Conservation (phyloP, 1,284 basidiomycete species). For the Ceratorhiza oryzae-sativae region DNA sequence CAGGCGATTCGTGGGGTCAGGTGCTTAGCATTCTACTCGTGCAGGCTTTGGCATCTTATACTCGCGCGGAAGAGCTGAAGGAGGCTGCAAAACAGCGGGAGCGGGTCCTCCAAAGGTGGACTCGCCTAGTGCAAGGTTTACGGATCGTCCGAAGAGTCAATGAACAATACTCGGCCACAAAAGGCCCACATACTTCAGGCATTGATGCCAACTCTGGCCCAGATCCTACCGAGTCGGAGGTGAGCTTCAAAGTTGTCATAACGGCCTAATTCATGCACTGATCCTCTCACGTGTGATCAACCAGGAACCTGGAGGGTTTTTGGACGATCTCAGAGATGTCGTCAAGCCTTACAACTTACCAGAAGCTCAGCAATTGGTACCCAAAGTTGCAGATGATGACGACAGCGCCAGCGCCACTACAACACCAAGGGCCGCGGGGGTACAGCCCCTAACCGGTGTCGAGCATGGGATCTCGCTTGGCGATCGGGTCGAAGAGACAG, state of each 20-base stretch:
- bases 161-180: slow-evolving; percentile 68
- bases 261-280: slow-evolving; percentile 25
- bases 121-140: slow-evolving; percentile 84
- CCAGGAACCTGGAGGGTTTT: slow-evolving; percentile 64
- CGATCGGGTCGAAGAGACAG: slow-evolving; percentile 52
- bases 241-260: slow-evolving; percentile 31
- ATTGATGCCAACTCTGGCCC: neutral
- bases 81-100: slow-evolving; percentile 80
- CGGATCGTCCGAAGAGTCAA: slow-evolving; percentile 83
- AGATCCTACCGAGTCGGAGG: slow-evolving; percentile 21
- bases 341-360: slow-evolving; percentile 74
- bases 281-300: slow-evolving; percentile 33
- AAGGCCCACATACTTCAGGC: neutral
- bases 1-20: neutral
- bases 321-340: slow-evolving; percentile 67
- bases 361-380: slow-evolving; percentile 58
- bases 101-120: slow-evolving; percentile 88
- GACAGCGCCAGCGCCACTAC: slow-evolving; percentile 1
- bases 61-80: slow-evolving; percentile 78
- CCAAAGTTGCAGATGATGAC: slow-evolving; percentile 18
- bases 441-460: neutral
- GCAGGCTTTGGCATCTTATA: slow-evolving; percentile 84
- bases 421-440: neutral
- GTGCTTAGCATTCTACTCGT: slow-evolving; percentile 11
- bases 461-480: slow-evolving; percentile 27